Conservation (phyloP, 164 flowering plant genomes). For the Nymphaea thermarum region DNA sequence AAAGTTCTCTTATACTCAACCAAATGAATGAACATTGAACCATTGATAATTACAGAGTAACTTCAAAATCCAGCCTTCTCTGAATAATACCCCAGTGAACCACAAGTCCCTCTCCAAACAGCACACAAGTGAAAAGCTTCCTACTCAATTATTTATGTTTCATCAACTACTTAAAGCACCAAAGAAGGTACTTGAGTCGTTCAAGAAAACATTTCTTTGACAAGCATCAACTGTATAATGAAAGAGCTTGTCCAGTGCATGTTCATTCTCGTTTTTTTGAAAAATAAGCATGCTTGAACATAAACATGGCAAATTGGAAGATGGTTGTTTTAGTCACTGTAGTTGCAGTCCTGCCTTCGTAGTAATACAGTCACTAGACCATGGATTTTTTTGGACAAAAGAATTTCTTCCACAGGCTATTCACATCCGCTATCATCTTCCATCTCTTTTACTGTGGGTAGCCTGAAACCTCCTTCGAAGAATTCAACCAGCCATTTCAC, state of each 20-base stretch:
- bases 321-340: neutral
- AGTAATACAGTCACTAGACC: neutral
- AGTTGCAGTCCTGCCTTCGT: neutral
- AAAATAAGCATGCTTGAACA: neutral
- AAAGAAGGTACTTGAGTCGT: no score
- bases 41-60: no score
- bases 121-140: no score
- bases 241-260: neutral
- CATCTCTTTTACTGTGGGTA: slow-evolving; percentile 31
- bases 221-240: no score
- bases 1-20: no score
- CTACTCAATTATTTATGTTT: no score
- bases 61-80: no score
- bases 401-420: neutral
- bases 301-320: neutral
- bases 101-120: no score
- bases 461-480: slow-evolving; percentile 23
- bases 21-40: no score
- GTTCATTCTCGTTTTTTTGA: neutral
- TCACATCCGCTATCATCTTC: slow-evolving; percentile 13
- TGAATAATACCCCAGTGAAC: no score
- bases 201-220: no score
- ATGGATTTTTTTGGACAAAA: neutral
- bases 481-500: slow-evolving; percentile 29
- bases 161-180: no score